Conservation (phyloP, 140 eudicot species). For the Flaveria floridana region DNA sequence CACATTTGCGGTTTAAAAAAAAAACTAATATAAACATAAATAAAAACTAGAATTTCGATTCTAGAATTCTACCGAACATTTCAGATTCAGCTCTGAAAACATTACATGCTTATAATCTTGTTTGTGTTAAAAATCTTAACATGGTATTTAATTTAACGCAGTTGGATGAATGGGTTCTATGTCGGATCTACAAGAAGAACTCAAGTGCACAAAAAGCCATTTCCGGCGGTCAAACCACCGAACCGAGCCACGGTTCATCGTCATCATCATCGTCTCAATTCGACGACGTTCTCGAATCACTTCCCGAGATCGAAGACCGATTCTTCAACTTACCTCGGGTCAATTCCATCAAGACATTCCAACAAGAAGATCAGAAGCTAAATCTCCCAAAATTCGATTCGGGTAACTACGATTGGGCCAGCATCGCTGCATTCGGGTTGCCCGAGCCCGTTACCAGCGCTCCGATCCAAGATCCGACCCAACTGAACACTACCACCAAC, state of each 20-base stretch:
- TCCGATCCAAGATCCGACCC: conserved; percentile 30
- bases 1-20: too few species aligned
- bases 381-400: conserved; percentile 58
- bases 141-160: conserved; percentile 25
- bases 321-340: conserved; percentile 50
- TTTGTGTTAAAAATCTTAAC: not conserved
- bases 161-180: conserved; percentile 93
- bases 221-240: conserved; percentile 40
- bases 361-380: conserved; percentile 50
- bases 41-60: too few species aligned
- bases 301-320: conserved; percentile 65
- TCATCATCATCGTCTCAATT: conserved; percentile 66
- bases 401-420: conserved; percentile 74
- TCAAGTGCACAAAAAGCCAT: conserved; percentile 57
- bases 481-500: not conserved
- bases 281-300: conserved; percentile 66
- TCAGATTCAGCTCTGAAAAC: too few species aligned
- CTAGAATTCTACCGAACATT: too few species aligned
- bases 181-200: conserved; percentile 81
- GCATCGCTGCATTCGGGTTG: conserved; percentile 57
- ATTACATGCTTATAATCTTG: too few species aligned
- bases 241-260: conserved; percentile 64
- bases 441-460: conserved; percentile 39
- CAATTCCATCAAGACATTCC: conserved; percentile 43
- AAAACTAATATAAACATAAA: too few species aligned